A percentile compares a stretch with the other conserved stretches of the same genome.
Conservation (phyloP, 306 rosid genomes). For the Quercus gilva region DNA sequence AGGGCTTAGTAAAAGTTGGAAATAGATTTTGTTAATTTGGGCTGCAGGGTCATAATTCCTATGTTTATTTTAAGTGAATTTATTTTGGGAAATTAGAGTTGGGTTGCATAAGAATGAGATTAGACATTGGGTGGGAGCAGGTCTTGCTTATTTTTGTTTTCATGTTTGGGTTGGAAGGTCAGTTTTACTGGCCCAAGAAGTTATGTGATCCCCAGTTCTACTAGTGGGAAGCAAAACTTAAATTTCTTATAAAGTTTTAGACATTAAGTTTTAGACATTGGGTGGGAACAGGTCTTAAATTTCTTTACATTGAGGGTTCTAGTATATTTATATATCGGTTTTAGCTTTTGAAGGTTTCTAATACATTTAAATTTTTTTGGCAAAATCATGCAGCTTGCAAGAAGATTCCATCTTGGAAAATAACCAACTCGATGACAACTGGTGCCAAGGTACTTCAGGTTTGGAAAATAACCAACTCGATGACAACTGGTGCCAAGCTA, state of each 20-base stretch:
- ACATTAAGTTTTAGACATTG: no score
- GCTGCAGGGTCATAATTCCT: not conserved
- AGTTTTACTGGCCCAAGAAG: no score
- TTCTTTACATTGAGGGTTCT: not conserved
- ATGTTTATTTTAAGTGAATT: not conserved
- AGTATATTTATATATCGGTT: not conserved
- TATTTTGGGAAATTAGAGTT: not conserved
- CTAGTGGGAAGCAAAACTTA: not conserved
- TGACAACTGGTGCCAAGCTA: constrained; percentile 40
- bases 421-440: constrained; percentile 89
- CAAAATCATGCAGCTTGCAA: constrained; percentile 87
- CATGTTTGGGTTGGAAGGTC: no score
- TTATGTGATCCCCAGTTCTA: not conserved
- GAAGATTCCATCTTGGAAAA: constrained; percentile 80
- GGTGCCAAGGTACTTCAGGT: no score
- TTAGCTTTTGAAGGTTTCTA: constrained; percentile 59
- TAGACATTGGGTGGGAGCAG: not conserved
- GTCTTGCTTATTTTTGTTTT: not conserved
- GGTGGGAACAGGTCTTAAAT: no score
- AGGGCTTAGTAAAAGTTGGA: no score
- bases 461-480: constrained; percentile 90
- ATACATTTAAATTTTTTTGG: constrained; percentile 88
- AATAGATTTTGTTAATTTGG: not conserved
- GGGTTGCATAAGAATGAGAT: not conserved
- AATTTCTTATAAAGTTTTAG: constrained; percentile 11